These are phyloP conservation scores for Golubevia pallescens DNA, from an alignment of 1,284 basidiomycete species.

Conservation along the genomic window DNA sequence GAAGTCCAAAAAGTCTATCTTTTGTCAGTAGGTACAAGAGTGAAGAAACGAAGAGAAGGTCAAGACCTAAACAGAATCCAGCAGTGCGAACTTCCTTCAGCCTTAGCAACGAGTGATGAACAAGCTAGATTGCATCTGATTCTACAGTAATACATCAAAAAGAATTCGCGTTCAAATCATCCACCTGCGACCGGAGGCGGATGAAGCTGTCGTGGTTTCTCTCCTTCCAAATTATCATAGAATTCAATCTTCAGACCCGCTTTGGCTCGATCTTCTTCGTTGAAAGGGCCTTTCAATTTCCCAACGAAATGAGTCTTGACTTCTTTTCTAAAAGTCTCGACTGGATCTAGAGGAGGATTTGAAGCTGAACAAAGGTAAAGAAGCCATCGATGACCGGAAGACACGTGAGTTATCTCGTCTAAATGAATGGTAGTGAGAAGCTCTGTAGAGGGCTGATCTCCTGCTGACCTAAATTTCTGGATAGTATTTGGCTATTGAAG, in stretches of 20 bases:
- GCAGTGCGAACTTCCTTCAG: no score
- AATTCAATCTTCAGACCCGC: slow-evolving; percentile 67
- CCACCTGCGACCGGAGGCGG: slow-evolving; percentile 13
- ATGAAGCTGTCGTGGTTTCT: slow-evolving; percentile 47
- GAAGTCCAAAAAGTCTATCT: no score
- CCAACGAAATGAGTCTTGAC: slow-evolving; percentile 78
- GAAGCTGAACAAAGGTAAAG: slow-evolving; percentile 74
- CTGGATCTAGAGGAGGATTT: slow-evolving; percentile 73
- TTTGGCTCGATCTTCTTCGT: slow-evolving; percentile 75
- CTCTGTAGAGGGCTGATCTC: slow-evolving; percentile 67
- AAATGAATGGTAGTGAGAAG: slow-evolving; percentile 79
- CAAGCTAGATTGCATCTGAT: no score
- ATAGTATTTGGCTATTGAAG: slow-evolving; percentile 73
- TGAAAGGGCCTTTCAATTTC: slow-evolving; percentile 84
- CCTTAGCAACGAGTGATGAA: no score
- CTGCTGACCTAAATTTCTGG: slow-evolving; percentile 74
- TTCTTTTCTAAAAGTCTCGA: slow-evolving; percentile 76
- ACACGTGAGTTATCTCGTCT: slow-evolving; percentile 78
- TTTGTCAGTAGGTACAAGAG: no score
- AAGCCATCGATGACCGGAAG: slow-evolving; percentile 81
- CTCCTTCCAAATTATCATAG: slow-evolving; percentile 72
- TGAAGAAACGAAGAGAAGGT: no score
- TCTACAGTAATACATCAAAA: no score
- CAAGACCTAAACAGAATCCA: no score
- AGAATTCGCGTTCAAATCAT: not conserved